These are phyloP conservation scores for Scenedesmus sp. DNA, from an alignment of 163 green algal genomes.

Conservation along the genomic window DNA sequence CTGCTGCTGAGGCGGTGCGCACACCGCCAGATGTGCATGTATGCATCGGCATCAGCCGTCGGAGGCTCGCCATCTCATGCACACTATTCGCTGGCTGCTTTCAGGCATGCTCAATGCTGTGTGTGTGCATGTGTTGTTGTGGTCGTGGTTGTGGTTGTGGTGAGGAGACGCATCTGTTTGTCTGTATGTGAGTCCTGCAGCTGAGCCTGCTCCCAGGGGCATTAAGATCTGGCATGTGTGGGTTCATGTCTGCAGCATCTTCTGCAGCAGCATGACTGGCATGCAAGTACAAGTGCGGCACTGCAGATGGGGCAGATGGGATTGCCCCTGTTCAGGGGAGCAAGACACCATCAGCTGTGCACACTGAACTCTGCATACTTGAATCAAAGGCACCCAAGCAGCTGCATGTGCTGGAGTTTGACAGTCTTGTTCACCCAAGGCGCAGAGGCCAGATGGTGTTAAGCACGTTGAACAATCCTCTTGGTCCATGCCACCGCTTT, in stretches of 20 bases:
- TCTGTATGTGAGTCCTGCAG: not conserved
- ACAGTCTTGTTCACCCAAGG: no score
- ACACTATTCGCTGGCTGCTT: not conserved
- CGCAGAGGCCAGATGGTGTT: not conserved
- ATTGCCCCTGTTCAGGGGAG: no score
- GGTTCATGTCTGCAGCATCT: not conserved
- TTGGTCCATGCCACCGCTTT: not conserved
- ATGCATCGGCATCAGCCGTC: not conserved
- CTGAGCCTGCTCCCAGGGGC: not conserved
- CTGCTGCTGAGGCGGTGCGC: not conserved
- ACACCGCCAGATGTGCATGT: not conserved
- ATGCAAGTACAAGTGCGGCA: not conserved
- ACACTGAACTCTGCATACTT: no score
- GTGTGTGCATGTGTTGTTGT: no score
- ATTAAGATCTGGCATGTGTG: not conserved
- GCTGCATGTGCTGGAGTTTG: no score
- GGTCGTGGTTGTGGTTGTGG: not conserved
- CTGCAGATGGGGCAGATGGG: no score
- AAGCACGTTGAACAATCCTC: not conserved
- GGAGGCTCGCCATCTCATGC: not conserved
- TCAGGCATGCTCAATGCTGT: not conserved
- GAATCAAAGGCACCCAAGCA: no score
- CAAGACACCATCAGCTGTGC: not conserved
- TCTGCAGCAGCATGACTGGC: not conserved
- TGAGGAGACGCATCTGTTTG: not conserved